Conservation (phyloP, 768 basidiomycete species). For the Crassisporium funariophilum region DNA sequence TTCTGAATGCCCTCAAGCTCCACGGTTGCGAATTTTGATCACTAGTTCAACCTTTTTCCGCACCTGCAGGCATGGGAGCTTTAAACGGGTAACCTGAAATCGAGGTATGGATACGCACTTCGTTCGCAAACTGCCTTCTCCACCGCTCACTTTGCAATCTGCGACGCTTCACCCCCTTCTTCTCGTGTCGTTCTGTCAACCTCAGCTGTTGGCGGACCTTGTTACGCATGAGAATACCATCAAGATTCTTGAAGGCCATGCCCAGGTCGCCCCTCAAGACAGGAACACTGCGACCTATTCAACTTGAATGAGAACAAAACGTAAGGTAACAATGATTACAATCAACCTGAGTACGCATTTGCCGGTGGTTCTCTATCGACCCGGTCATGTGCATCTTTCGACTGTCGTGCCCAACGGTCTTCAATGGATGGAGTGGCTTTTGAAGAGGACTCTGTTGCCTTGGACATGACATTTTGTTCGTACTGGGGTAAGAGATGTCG, state of each 20-base stretch:
- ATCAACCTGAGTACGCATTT: background rate
- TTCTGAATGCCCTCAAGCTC: too few species aligned
- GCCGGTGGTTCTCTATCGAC: background rate
- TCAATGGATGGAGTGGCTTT: background rate
- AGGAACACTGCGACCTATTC: slow-evolving; percentile 61
- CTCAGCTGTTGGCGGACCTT: slow-evolving; percentile 53
- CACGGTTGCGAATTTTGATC: slow-evolving; percentile 74
- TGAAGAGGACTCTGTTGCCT: too few species aligned
- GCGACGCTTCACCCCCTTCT: slow-evolving; percentile 78
- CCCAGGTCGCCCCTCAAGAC: slow-evolving; percentile 44
- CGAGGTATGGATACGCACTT: slow-evolving; percentile 47
- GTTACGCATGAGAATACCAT: slow-evolving; percentile 55
- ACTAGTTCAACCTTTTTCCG: slow-evolving; percentile 83
- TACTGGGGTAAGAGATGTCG: too few species aligned
- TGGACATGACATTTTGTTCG: too few species aligned
- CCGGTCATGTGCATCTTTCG: background rate
- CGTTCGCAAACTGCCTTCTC: slow-evolving; percentile 77
- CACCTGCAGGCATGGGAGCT: slow-evolving; percentile 48
- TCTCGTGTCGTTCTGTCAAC: slow-evolving; percentile 68
- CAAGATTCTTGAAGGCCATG: slow-evolving; percentile 50
- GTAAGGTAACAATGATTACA: slow-evolving; percentile 1
- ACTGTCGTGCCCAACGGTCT: background rate
- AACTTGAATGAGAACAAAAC: slow-evolving; percentile 6
- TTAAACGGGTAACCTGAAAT: slow-evolving; percentile 8
- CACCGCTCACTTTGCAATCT: slow-evolving; percentile 76